phyloP scores from a whole-genome alignment of 306 rosid genomes.

The Mimosa pudica region DNA sequence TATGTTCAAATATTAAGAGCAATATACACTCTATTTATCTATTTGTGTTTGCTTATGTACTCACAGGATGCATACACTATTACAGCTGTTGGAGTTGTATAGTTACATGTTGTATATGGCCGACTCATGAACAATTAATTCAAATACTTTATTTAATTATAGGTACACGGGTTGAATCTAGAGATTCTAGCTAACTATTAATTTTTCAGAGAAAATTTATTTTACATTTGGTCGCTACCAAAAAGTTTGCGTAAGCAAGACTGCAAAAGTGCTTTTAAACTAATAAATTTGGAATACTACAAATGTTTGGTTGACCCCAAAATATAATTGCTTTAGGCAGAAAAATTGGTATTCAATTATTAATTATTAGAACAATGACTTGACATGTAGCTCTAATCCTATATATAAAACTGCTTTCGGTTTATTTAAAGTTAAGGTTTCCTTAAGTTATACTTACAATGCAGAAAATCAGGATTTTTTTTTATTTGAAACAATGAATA shows the following conservation, averaged over 20 bases:
- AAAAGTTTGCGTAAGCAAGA: background rate
- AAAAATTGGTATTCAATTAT: background rate
- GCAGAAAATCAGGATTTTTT: background rate
- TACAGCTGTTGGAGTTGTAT: background rate
- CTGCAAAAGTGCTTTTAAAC: background rate
- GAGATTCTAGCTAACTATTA: background rate
- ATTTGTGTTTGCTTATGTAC: background rate
- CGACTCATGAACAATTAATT: background rate
- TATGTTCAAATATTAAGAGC: background rate
- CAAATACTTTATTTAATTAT: background rate
- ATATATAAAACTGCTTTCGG: background rate
- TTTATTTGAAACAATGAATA: background rate
- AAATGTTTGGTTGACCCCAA: background rate
- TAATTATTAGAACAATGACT: background rate
- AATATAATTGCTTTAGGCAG: background rate
- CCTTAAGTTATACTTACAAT: background rate
- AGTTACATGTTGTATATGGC: background rate
- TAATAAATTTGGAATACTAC: background rate
- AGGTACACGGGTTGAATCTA: background rate
- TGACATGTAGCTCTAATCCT: background rate
- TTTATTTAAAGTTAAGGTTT: background rate
- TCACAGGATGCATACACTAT: background rate
- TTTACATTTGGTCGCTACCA: background rate
- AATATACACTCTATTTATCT: background rate
- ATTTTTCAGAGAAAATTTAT: background rate